Evolutionary conservation across 129 eudicot genomes (phyloP).

Genomic region (Helianthus annuus): DNA sequence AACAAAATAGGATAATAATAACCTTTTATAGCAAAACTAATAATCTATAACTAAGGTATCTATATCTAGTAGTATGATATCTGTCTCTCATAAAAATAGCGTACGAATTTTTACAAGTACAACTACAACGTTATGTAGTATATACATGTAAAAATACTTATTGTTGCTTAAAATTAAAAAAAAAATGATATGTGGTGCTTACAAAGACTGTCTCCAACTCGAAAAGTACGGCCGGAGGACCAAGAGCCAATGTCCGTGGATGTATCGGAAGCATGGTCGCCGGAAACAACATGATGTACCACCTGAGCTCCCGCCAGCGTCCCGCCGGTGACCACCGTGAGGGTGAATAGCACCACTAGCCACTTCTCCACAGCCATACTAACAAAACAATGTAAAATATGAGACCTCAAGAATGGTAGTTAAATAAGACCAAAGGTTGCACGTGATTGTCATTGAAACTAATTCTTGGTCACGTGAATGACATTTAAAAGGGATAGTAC

Average conservation of each 20-base stretch:
- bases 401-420: constrained; percentile 7
- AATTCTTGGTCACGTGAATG: constrained; percentile 25
- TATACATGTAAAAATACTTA: too few species aligned
- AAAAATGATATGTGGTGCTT: constrained; percentile 1
- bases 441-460: constrained; percentile 26
- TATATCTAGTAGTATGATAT: too few species aligned
- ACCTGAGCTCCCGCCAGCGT: constrained; percentile 26
- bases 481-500: constrained; percentile 3
- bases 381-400: not conserved
- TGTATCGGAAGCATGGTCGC: constrained; percentile 24
- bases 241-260: constrained; percentile 28
- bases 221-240: constrained; percentile 29
- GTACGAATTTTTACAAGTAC: too few species aligned
- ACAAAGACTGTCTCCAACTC: constrained; percentile 38
- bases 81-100: too few species aligned
- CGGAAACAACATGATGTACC: constrained; percentile 30
- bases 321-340: constrained; percentile 28
- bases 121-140: too few species aligned
- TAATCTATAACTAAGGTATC: too few species aligned
- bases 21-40: too few species aligned
- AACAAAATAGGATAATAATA: too few species aligned
- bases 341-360: constrained; percentile 22
- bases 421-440: constrained; percentile 21
- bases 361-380: constrained; percentile 28
- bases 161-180: not conserved